Evolutionary conservation across 2,329 filamentous ascomycete species (phyloP), one percentile per base, ranked within the genome.

Genomic region (Diaporthe humulicola): DNA sequence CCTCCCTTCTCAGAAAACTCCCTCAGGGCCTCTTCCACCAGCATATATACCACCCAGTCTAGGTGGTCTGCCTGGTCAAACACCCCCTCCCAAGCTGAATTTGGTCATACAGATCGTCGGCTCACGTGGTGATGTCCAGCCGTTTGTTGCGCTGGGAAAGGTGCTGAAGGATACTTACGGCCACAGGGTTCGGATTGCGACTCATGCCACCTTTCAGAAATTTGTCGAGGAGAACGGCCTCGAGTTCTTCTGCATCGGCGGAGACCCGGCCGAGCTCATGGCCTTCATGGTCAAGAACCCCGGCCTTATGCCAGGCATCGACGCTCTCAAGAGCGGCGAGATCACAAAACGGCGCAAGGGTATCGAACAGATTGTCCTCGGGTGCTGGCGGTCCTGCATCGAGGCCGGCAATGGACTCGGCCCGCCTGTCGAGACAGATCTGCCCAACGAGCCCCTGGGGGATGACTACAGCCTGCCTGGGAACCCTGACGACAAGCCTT

Each of bases 261-360:
- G 93, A 3, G 93, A 95, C 80, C 93, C 93, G 1, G 89, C 91
- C 1, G 90, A 94, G 79, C 86, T 95, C 57, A 95, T 95, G 93
- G 94, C 95, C 4, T 97, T 96, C 79, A 97, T 97, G 95, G 95
- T 97, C 60, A 96, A 96, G 83, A 94, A 97, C 78, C 94, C 95
- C 0, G 94, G 95, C 0, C 86, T 98, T 42, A 95, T 97, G 92
- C 95, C 95, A 1, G 93, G 93, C 0, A 90, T 96, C 74, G 93
- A 96, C 66, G 92, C 93, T 1, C 84, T 97, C 66, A 92, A 91
- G 75, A 93, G 89, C 77, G 95, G 95, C 10, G 95, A 97, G 80
- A 90, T 98, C 67, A 92, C 90, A 56, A 93, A 92, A 82, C 88
- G 94, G 40, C 89, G 95, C 40, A 91, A 90, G 76, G 94, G 93